Conservation (phyloP, 352 stramenopile genomes). For the Pythium angustatum region DNA sequence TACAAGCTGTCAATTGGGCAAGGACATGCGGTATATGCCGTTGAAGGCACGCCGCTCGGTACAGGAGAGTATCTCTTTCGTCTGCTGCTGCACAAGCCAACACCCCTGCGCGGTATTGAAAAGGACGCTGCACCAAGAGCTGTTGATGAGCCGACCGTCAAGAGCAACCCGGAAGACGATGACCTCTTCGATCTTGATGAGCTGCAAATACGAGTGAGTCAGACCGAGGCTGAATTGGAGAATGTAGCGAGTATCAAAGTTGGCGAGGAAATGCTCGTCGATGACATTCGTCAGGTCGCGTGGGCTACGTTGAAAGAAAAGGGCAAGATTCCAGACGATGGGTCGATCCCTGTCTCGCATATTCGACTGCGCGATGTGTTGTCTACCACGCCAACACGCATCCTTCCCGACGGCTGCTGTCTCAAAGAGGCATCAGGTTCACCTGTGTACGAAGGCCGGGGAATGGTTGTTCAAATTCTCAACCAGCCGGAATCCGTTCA, state of each 20-base stretch:
- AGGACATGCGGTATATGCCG: conserved; percentile 64
- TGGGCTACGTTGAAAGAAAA: conserved; percentile 52
- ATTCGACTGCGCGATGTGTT: conserved; percentile 70
- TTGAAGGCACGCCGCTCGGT: conserved; percentile 66
- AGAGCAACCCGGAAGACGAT: conserved; percentile 27
- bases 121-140: background rate
- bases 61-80: conserved; percentile 80
- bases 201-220: conserved; percentile 47
- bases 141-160: conserved; percentile 24
- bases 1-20: conserved; percentile 74
- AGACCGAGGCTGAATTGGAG: conserved; percentile 56
- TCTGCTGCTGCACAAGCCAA: conserved; percentile 56
- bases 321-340: conserved; percentile 33
- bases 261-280: conserved; percentile 72
- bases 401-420: conserved; percentile 62
- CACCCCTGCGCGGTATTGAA: background rate
- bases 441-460: conserved; percentile 77
- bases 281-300: conserved; percentile 62
- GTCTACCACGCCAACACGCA: conserved; percentile 63
- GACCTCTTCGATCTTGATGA: conserved; percentile 63
- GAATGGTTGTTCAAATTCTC: conserved; percentile 74
- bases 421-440: conserved; percentile 65
- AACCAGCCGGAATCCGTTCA: conserved; percentile 46
- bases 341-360: conserved; percentile 34
- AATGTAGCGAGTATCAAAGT: conserved; percentile 69